Evolutionary conservation across 192 early-diverging fungal species (phyloP).

Genomic region (Coemansia sp.): DNA sequence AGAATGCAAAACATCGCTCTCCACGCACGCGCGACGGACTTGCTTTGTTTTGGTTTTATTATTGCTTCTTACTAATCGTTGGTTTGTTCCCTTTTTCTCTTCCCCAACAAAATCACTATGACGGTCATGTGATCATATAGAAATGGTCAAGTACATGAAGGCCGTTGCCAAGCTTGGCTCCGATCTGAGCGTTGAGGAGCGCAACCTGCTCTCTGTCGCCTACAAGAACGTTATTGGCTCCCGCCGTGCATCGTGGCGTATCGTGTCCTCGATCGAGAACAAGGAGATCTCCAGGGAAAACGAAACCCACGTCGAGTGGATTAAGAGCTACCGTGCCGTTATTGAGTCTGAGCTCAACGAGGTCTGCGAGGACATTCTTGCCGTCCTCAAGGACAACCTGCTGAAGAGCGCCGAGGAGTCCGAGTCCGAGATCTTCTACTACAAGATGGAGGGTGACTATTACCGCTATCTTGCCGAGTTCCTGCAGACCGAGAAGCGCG

Average conservation of each 20-base stretch:
- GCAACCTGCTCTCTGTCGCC: slow-evolving; percentile 97
- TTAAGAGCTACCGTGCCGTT: slow-evolving; percentile 92
- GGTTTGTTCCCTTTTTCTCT: background rate
- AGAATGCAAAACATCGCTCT: no score
- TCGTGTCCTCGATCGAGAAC: slow-evolving; percentile 98
- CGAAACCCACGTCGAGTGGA: slow-evolving; percentile 83
- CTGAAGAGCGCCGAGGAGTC: slow-evolving; percentile 89
- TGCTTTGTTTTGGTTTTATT: slow-evolving; percentile 9
- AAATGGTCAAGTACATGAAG: slow-evolving; percentile 90
- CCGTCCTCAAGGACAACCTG: slow-evolving; percentile 86
- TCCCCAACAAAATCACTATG: slow-evolving; percentile 7
- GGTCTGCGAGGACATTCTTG: slow-evolving; percentile 94
- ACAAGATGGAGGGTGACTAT: slow-evolving; percentile 99
- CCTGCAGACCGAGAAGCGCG: slow-evolving; percentile 80
- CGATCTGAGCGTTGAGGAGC: slow-evolving; percentile 97
- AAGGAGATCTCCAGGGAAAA: slow-evolving; percentile 98
- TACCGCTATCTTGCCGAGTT: slow-evolving; percentile 99
- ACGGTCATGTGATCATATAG: slow-evolving; percentile 50
- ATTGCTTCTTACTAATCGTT: slow-evolving; percentile 9
- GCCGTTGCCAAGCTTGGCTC: slow-evolving; percentile 83
- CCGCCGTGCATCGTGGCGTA: slow-evolving; percentile 98
- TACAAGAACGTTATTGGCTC: slow-evolving; percentile 99
- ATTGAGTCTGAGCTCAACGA: slow-evolving; percentile 94
- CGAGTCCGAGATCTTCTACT: slow-evolving; percentile 99
- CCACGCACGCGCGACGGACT: no score